These are phyloP conservation scores for Xylaria arbuscula DNA, from an alignment of 2,329 filamentous ascomycete species.

Conservation along the genomic window DNA sequence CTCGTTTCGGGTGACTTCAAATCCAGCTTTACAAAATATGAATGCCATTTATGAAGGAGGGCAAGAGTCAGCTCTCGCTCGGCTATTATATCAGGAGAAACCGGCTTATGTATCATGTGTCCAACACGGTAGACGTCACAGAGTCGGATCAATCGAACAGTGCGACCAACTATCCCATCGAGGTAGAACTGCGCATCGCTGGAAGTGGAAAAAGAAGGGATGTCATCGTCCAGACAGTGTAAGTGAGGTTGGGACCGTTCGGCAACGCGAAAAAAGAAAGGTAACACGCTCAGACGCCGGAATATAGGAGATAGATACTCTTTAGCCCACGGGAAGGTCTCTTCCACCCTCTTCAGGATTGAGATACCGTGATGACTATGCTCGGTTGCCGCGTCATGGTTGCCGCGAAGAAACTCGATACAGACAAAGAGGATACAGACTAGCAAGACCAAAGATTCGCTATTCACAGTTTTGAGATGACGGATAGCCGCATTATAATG, in stretches of 20 bases:
- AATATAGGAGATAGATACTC: slow-evolving; percentile 53
- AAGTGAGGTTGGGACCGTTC: slow-evolving; percentile 39
- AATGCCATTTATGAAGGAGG: slow-evolving; percentile 48
- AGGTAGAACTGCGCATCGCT: slow-evolving; percentile 49
- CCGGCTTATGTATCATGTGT: slow-evolving; percentile 27
- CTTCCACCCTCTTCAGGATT: slow-evolving; percentile 50
- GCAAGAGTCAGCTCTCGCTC: slow-evolving; percentile 42
- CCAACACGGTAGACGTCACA: slow-evolving; percentile 47
- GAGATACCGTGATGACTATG: slow-evolving; percentile 55
- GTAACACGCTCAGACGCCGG: slow-evolving; percentile 54
- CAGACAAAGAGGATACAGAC: slow-evolving; percentile 58
- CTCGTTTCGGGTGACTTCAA: slow-evolving; percentile 1
- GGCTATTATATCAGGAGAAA: slow-evolving; percentile 37
- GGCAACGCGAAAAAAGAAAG: slow-evolving; percentile 53
- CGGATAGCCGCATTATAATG: slow-evolving; percentile 58
- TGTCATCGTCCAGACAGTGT: slow-evolving; percentile 41
- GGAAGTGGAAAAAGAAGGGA: slow-evolving; percentile 42
- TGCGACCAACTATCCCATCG: slow-evolving; percentile 46
- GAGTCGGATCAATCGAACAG: slow-evolving; percentile 48
- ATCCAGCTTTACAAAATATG: slow-evolving; percentile 43
- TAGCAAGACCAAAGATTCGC: slow-evolving; percentile 53
- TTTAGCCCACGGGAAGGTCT: slow-evolving; percentile 47
- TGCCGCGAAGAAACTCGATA: slow-evolving; percentile 56
- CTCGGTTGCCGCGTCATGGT: slow-evolving; percentile 51
- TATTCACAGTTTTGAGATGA: slow-evolving; percentile 47